Evolutionary conservation across 1,139 yeast genomes (phyloP), one percentile per base, ranked within the genome.

Genomic region (Pichia sp.): DNA sequence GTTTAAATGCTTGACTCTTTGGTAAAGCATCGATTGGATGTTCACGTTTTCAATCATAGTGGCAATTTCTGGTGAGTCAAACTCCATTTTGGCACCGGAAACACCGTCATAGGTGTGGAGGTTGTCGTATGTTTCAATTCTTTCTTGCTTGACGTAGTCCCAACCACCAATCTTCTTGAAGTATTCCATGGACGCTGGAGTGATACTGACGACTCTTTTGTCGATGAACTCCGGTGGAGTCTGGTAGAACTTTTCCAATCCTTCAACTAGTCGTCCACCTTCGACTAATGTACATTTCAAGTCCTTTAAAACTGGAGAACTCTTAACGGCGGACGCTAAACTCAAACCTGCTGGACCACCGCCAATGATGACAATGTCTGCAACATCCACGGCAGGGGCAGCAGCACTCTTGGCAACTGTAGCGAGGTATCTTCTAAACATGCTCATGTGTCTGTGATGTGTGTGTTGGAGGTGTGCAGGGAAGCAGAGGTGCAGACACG

Each of bases 301-400:
- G 47, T 79, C 73, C 24, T 69, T 70, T 4, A 96, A 78, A 34
- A 72, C 66, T 10, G 84, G 81, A 2, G 91, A 83, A 57, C 76
- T 75, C 62, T 86, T 75, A 62, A 84, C 63, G 0, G 96, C 95
- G 0, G 96, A 77, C 2, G 94, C 83, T 34, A 93, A 70, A 1
- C 97, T 84, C 47, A 93, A 70, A 0, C 99, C 99, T 0, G 99
- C 98, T 1, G 98, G 96, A 0, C 99, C 99, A 7, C 96, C 99
- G 22, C 99, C 99, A 40, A 94, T 86, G 48, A 93, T 85, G 12
- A 88, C 83, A 21, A 94, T 81, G 64, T 93, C 99, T 44, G 75
- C 74, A 21, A 67, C 30, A 18, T 47, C n/a, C n/a, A n/a, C 12
- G 5, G 40, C 18, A 4, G 42, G 42, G 9, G 41, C 42, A 10